Percentiles rank a stretch among this genome's conserved stretches.
Evolutionary conservation across 1,139 yeast species (phyloP).

Genomic region (Diutina rugosa): DNA sequence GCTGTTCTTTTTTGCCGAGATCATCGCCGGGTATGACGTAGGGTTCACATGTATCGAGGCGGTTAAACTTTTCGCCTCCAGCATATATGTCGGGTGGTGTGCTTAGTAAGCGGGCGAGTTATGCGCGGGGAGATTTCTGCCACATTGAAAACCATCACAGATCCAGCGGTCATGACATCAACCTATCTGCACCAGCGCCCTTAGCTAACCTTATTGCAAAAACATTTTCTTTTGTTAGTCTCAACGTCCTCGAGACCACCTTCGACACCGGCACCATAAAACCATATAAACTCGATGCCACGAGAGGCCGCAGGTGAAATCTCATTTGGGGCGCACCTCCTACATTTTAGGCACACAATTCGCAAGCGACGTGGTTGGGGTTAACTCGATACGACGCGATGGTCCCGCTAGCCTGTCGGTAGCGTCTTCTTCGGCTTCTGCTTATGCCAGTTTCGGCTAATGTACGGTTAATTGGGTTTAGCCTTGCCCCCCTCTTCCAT

Average conservation of each 20-base stretch:
- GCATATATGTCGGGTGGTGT: not conserved
- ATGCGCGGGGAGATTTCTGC: not conserved
- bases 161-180: not conserved
- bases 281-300: not conserved
- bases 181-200: not conserved
- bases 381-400: not conserved
- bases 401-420: not conserved
- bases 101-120: not conserved
- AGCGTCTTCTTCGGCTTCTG: not conserved
- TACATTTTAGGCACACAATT: not conserved
- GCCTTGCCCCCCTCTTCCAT: not conserved
- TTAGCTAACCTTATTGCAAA: not conserved
- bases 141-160: not conserved
- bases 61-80: not conserved
- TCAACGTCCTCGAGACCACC: too few species aligned
- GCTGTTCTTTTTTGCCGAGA: not conserved
- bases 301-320: not conserved
- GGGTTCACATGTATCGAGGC: not conserved
- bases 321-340: not conserved
- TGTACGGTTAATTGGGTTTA: not conserved
- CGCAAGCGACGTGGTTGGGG: not conserved
- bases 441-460: not conserved
- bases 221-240: too few species aligned
- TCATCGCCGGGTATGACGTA: not conserved
- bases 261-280: not conserved